These are phyloP conservation scores for Penicillium samsonianum DNA, from an alignment of 495 filamentous ascomycete species.

Conservation along the genomic window DNA sequence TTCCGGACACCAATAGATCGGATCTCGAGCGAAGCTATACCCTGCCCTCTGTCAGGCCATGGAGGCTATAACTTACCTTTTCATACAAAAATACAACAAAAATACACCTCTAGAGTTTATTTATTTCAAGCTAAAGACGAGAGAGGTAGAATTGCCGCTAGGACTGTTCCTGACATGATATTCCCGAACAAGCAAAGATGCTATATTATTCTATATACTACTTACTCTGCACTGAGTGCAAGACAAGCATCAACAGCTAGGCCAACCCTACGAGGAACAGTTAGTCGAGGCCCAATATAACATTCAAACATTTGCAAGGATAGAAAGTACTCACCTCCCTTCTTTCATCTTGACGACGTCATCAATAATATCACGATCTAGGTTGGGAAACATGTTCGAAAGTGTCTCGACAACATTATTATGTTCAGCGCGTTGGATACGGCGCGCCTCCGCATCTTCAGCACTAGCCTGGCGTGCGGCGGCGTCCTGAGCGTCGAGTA, in stretches of 20 bases:
- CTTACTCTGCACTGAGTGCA: conserved; percentile 62
- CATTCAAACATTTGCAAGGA: not conserved
- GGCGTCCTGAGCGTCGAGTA: conserved; percentile 72
- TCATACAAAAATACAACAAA: too few species aligned
- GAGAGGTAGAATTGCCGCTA: not conserved
- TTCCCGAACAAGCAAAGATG: conserved; percentile 9
- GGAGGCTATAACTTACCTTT: too few species aligned
- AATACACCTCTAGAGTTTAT: not conserved
- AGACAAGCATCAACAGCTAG: conserved; percentile 90
- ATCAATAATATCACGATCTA: conserved; percentile 88
- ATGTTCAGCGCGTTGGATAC: conserved; percentile 84
- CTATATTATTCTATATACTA: conserved; percentile 32
- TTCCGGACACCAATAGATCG: too few species aligned
- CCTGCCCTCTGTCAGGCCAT: too few species aligned
- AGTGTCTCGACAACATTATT: conserved; percentile 88
- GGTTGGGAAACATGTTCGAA: conserved; percentile 87
- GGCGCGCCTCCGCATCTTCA: conserved; percentile 84
- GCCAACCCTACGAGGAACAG: conserved; percentile 63
- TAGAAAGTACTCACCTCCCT: conserved; percentile 65
- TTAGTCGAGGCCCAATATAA: not conserved
- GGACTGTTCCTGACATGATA: conserved; percentile 2
- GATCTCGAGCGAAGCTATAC: too few species aligned
- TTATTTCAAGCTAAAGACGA: not conserved
- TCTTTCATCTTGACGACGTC: conserved; percentile 92
- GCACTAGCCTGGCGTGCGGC: conserved; percentile 93